Base-by-base conservation (phyloP, 805 yeast genomes). In the Spathaspora passalidarum region DNA sequence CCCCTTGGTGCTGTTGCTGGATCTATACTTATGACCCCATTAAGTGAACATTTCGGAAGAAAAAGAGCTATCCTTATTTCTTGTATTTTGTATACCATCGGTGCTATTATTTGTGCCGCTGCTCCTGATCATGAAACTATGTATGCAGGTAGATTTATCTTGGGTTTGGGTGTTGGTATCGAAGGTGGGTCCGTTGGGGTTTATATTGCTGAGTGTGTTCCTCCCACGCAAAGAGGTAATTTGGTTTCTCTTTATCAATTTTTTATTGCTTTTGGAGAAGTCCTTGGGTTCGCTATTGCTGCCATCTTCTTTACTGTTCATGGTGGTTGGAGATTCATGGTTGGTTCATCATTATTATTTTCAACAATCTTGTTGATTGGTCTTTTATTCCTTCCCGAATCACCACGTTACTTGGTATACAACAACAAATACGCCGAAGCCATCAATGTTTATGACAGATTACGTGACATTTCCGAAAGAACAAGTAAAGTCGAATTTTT, bases 1-100 rank as follows among this genome's bases (percentile, higher is more conserved):
- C 87, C 88, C n/a, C 62, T 82, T 39, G 88, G 87, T 52, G 87
- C 85, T 26, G 75, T 82, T 62, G 75, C 76, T 22, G 88, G 88
- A 40, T 77, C 84, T 46, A 65, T 82, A 34, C 56, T 80, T 47
- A 71, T 82, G 72, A 73, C 85, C 2, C 86, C 86, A 3, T 61
- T 79, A 50, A 80, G 75, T 56, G 81, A 79, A 55, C 60, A 46
- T 46, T 64, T 79, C 38, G 87, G 88, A 14, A 74, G 87, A 60
- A 73, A 80, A 51, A 61, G 68, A 48, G 66, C 85, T 8, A 72
- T 82, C 54, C 69, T 80, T 45, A 62, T 78, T 45, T 77, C 86
- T 3, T 79, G 84, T 69, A 50, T 81, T 35, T 72, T 79, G 66
- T 81, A 81, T 62, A 37, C 40, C 22, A 52, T 80, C 38, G 86